Conservation (phyloP, 1,284 basidiomycete species). For the Pulchroboletus neoregius region DNA sequence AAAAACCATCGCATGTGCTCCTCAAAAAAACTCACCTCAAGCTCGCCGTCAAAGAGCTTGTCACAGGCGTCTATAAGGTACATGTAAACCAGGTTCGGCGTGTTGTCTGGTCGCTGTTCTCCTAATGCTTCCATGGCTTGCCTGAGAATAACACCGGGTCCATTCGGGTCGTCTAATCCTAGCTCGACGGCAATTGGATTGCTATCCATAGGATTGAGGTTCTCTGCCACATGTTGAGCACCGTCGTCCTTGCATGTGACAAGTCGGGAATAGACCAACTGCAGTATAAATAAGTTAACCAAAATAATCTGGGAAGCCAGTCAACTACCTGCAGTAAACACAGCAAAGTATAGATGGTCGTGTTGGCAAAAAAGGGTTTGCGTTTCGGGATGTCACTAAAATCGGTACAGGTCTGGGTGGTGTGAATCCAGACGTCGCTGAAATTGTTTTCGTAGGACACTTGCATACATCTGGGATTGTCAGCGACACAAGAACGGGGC, state of each 20-base stretch:
- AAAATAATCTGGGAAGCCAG: conserved; percentile 2
- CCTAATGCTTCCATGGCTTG: conserved; percentile 57
- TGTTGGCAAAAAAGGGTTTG: conserved; percentile 85
- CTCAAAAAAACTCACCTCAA: conserved; percentile 88
- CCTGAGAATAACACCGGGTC: conserved; percentile 62
- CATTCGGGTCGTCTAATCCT: conserved; percentile 72
- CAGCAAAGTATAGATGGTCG: conserved; percentile 87
- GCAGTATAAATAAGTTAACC: conserved; percentile 14
- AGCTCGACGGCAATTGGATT: conserved; percentile 73
- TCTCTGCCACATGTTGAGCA: conserved; percentile 54
- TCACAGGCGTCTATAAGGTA: conserved; percentile 91
- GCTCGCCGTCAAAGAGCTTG: conserved; percentile 88
- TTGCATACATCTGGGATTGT: conserved; percentile 30
- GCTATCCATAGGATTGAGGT: conserved; percentile 55
- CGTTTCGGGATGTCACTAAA: conserved; percentile 28
- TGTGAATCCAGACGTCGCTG: conserved; percentile 60
- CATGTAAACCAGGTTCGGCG: conserved; percentile 72
- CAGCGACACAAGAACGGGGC: conserved; percentile 36
- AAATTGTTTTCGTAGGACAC: conserved; percentile 29
- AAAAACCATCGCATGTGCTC: conserved; percentile 97
- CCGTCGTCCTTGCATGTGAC: conserved; percentile 83
- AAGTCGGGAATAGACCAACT: conserved; percentile 90
- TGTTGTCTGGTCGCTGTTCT: conserved; percentile 32
- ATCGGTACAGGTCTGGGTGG: conserved; percentile 35
- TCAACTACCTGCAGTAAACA: conserved; percentile 75